Percentiles rank a stretch among this genome's conserved stretches.
These are phyloP conservation scores for Hypoxylon sp. DNA, from an alignment of 2,329 filamentous ascomycete genomes.

Conservation along the genomic window DNA sequence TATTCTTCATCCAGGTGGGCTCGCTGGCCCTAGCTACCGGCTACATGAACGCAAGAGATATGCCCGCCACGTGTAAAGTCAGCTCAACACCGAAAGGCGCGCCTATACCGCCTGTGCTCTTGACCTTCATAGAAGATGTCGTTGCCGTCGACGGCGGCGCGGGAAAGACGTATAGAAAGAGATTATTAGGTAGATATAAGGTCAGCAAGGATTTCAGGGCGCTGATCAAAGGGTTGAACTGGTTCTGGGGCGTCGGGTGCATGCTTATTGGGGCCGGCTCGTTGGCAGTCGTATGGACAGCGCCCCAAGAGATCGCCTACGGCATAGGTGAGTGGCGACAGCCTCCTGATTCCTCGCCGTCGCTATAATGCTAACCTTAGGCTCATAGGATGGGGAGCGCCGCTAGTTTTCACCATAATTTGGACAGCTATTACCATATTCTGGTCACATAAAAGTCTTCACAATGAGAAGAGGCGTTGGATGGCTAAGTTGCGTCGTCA, in stretches of 20 bases:
- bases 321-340: slow-evolving; percentile 54
- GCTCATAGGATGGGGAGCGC: slow-evolving; percentile 50
- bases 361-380: slow-evolving; percentile 21
- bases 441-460: slow-evolving; percentile 46
- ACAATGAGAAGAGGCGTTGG: slow-evolving; percentile 49
- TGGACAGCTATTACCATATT: slow-evolving; percentile 51
- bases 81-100: slow-evolving; percentile 74
- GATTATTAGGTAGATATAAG: slow-evolving; percentile 66
- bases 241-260: slow-evolving; percentile 70
- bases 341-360: neutral
- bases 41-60: slow-evolving; percentile 54
- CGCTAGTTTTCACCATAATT: slow-evolving; percentile 48
- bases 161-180: slow-evolving; percentile 67
- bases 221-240: slow-evolving; percentile 69
- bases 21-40: slow-evolving; percentile 60
- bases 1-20: slow-evolving; percentile 66
- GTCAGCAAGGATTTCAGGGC: slow-evolving; percentile 68
- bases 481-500: slow-evolving; percentile 29
- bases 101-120: slow-evolving; percentile 71
- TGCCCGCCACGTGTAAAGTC: slow-evolving; percentile 71
- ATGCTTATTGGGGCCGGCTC: slow-evolving; percentile 63
- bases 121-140: slow-evolving; percentile 77
- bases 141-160: slow-evolving; percentile 77
- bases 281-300: slow-evolving; percentile 65
- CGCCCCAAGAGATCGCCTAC: slow-evolving; percentile 64